Conservation (phyloP, 495 filamentous ascomycete genomes). For the Neurospora sp. region DNA sequence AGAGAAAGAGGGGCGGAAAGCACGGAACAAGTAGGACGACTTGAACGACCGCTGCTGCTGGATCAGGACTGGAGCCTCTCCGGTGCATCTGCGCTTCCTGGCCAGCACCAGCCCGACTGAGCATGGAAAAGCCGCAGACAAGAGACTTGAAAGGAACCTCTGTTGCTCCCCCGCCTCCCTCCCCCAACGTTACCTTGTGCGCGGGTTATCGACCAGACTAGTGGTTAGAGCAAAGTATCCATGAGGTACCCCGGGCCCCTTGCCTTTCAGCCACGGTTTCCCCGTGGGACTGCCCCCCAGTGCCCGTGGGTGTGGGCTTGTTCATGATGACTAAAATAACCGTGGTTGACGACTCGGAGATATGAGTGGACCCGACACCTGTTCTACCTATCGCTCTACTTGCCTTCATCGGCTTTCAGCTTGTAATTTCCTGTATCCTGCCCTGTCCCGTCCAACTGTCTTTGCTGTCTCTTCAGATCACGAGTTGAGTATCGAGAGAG, state of each 20-base stretch:
- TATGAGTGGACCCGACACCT: background rate
- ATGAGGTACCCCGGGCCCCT: background rate
- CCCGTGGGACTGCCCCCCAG: background rate
- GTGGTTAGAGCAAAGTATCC: background rate
- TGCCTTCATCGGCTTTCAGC: background rate
- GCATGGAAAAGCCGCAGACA: background rate
- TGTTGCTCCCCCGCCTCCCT: background rate
- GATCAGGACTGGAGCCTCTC: background rate
- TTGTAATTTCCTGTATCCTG: background rate
- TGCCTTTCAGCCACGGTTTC: background rate
- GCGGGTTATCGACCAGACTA: background rate
- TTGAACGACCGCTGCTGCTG: background rate
- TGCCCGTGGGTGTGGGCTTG: background rate
- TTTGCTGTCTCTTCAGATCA: background rate
- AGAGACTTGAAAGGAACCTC: background rate
- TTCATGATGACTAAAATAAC: background rate
- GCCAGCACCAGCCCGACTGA: background rate
- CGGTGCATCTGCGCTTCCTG: background rate
- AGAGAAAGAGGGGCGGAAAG: conserved; percentile 16
- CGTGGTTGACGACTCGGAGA: background rate
- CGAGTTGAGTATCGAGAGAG: too few relatives aligned
- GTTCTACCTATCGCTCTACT: background rate
- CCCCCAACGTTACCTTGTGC: background rate
- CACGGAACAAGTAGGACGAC: conserved; percentile 18
- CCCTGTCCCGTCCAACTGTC: background rate